These are phyloP conservation scores for Xanthoceras sorbifolium DNA, from an alignment of 345 rosid species.

Conservation along the genomic window DNA sequence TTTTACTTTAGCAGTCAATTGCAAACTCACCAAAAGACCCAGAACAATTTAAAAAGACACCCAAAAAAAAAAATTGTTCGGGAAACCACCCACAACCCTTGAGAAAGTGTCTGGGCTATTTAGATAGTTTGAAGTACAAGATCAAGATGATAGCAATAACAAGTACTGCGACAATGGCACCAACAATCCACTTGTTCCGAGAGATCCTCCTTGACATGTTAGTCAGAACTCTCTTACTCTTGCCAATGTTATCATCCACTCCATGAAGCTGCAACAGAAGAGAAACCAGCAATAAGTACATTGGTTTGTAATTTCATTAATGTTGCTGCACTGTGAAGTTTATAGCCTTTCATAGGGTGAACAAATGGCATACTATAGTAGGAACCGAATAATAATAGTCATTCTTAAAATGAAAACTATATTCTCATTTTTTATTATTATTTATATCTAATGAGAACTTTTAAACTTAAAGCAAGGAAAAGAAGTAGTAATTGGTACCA, in stretches of 20 bases:
- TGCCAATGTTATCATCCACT: constrained; percentile 83
- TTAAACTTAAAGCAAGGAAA: background rate
- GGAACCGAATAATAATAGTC: background rate
- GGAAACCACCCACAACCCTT: constrained; percentile 20
- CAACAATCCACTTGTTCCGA: constrained; percentile 86
- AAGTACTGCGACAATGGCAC: constrained; percentile 56
- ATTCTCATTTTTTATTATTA: background rate
- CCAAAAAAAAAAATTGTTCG: background rate
- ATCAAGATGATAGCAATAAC: constrained; percentile 52
- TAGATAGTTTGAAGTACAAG: constrained; percentile 74
- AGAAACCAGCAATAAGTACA: constrained; percentile 6
- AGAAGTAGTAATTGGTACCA: background rate
- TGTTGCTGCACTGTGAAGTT: background rate
- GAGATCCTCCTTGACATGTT: constrained; percentile 78
- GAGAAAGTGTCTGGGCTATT: constrained; percentile 25
- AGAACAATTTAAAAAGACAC: constrained; percentile 6
- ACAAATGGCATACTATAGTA: background rate
- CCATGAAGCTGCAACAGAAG: constrained; percentile 69
- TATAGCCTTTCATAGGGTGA: background rate
- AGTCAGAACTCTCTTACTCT: constrained; percentile 83
- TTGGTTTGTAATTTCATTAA: background rate
- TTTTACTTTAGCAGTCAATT: constrained; percentile 14
- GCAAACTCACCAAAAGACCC: constrained; percentile 18
- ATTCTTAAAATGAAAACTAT: background rate
- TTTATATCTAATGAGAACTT: background rate